Conservation (phyloP, 805 yeast species). For the Yarrowia sp. region DNA sequence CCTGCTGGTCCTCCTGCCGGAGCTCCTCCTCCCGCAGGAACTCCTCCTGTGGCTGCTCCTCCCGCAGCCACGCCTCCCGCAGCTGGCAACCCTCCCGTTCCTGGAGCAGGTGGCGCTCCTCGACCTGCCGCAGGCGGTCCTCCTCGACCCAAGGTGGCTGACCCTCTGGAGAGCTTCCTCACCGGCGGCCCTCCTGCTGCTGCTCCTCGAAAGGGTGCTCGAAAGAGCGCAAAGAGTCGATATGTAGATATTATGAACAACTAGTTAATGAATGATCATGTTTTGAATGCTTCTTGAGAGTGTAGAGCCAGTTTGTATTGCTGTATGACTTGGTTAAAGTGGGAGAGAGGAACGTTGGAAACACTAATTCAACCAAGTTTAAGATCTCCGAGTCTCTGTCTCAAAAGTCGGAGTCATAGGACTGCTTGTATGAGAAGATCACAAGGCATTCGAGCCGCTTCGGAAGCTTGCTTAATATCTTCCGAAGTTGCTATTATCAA, state of each 20-base stretch:
- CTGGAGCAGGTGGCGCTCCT: conserved; percentile 34
- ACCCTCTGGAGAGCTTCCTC: conserved; percentile 50
- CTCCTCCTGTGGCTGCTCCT: conserved; percentile 40
- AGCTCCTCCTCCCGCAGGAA: conserved; percentile 27
- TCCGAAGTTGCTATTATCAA: too few relatives aligned
- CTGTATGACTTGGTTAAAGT: neutral
- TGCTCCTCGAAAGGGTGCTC: conserved; percentile 43
- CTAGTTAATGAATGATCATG: conserved; percentile 27
- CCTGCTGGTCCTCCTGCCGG: conserved; percentile 23
- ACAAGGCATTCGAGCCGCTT: too few relatives aligned
- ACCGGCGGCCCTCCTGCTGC: conserved; percentile 40
- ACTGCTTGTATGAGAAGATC: too few relatives aligned
- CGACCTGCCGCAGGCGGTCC: conserved; percentile 20
- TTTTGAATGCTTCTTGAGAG: too few relatives aligned
- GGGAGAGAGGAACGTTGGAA: too few relatives aligned
- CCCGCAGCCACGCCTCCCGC: conserved; percentile 27
- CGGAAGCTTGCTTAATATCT: too few relatives aligned
- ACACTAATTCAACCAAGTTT: too few relatives aligned
- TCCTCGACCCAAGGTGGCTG: conserved; percentile 36
- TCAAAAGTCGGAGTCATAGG: too few relatives aligned
- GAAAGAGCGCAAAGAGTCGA: conserved; percentile 55
- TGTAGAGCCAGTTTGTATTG: too few relatives aligned
- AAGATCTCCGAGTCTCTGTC: too few relatives aligned
- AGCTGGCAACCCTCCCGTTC: conserved; percentile 31
- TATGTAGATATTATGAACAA: conserved; percentile 64